Base-by-base conservation (phyloP, 116 monocot species). In the Phalaenopsis hybrid region DNA sequence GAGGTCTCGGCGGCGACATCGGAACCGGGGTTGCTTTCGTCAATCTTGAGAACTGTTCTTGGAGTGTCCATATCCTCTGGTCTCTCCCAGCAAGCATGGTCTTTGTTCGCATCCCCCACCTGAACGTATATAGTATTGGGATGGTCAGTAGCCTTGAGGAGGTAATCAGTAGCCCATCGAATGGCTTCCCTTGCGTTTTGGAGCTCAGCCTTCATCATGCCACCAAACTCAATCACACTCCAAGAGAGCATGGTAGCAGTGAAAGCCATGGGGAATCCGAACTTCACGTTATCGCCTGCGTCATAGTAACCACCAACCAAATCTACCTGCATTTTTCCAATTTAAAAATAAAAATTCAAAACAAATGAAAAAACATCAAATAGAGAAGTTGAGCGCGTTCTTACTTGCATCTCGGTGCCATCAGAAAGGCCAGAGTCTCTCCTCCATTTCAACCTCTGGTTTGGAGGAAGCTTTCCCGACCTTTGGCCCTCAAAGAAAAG, bases 31-130 rank as follows among this genome's bases (percentile, higher is more conserved):
- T 81, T 99, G 75, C 79, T 86, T 18, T 81, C 49, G 65, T 95
- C 93, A 8, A 99, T 75, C 81, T 99, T 99, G 44, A 81, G 69
- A 20, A 93, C 99, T 7, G 88, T 93, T 63, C 99, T 87, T 0
- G 95, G 92, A 3, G 99, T 99, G 91, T 99, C 99, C 99, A 99
- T 99, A 87, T 99, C 99, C 73, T 99, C 99, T 45, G 99, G 99
- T 50, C 99, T 91, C 81, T 99, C 99, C 99, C 99, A 99, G 79
- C 99, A 99, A 18, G 90, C 85, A 74, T 99, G 99, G 61, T 99
- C 99, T 83, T 91, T 93, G 82, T 89, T 93, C 7, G 99, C 90
- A 85, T 99, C 99, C 65, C 95, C 99, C 4, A 98, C 98, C 93
- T 99, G 99, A 78, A 99, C 97, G 77, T 94, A 98, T 72, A 98